Base-by-base conservation (phyloP, 2,329 filamentous ascomycete species). In the Aspergillus spinulosporus region DNA sequence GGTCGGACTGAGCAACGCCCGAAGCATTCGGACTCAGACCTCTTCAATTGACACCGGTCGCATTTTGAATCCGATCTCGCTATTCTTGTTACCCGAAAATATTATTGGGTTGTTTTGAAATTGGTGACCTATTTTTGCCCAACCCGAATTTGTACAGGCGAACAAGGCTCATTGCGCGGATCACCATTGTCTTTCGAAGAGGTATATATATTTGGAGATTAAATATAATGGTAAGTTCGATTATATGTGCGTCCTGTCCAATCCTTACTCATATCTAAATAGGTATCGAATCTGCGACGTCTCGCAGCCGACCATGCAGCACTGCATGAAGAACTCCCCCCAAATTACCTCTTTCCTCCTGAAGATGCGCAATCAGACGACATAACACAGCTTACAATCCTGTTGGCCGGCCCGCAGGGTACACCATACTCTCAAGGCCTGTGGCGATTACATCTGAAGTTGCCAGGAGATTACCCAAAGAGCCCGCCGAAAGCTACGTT, bases 381-480 rank as follows among this genome's bases (percentile, higher is more conserved):
- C 60, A 74, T 87, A 5, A 84, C 81, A 2, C 77, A 81, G 40
- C 77, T 87, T 57, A 76, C 80, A 28, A 73, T 86, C 47, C 76
- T 86, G 31, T 77, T 87, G 54, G 80, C 82, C 3, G 84, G 84
- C 0, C 83, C 84, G 0, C 74, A 78, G 32, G 82, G 82, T 44
- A 87, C 84, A 36, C 83, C 84, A 2, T 87, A 86, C 63, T 75
- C 79, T 0, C 68, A 76, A 21, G 84, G 84, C 28, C 70, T 87
- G 15, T 87, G 82, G 81, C 80, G 78, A 54, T 69, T 87, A 1
- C 82, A 84, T 62, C 76, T 87, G 46, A 78, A 80, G 45, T 84
- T 87, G 34, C 84, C 84, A 0, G 73, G 78, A 14, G 79, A 78
- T n/a, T 85, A 86, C 62, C 74, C 77, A 5, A 71, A 72, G 57